phyloP scores from a whole-genome alignment of 495 filamentous ascomycete species.

The Penicillium ucsense region DNA sequence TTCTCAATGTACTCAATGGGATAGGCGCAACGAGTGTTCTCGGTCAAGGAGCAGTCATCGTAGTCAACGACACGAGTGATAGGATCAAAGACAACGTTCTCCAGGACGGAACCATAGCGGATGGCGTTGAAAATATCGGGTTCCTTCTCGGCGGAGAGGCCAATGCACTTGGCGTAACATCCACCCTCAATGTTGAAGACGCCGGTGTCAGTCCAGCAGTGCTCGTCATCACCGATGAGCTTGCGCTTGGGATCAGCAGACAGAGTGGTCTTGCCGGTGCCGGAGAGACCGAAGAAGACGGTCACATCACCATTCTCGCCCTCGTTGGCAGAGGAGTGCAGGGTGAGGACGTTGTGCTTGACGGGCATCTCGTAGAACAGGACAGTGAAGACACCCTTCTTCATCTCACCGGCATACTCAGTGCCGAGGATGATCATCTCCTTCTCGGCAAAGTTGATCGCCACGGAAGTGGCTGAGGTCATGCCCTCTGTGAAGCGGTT shows the following conservation, averaged over 20 bases:
- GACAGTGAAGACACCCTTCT: slow-evolving; percentile 99
- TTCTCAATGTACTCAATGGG: slow-evolving; percentile 98
- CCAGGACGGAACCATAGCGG: slow-evolving; percentile 90
- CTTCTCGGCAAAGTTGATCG: slow-evolving; percentile 82
- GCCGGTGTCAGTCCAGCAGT: slow-evolving; percentile 95
- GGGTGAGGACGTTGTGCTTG: slow-evolving; percentile 96
- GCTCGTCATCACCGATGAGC: slow-evolving; percentile 97
- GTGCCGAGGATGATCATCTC: slow-evolving; percentile 98
- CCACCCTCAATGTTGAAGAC: slow-evolving; percentile 99
- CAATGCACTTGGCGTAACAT: slow-evolving; percentile 98
- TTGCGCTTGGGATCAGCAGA: slow-evolving; percentile 95
- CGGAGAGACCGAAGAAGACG: slow-evolving; percentile 97
- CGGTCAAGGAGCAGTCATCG: slow-evolving; percentile 87
- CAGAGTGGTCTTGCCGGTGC: slow-evolving; percentile 96
- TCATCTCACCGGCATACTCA: slow-evolving; percentile 99
- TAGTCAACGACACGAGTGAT: slow-evolving; percentile 86
- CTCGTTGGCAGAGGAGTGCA: slow-evolving; percentile 92
- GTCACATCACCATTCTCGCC: slow-evolving; percentile 84
- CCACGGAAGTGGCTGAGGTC: slow-evolving; percentile 86
- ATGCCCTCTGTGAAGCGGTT: slow-evolving; percentile 97
- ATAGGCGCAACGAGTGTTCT: slow-evolving; percentile 98
- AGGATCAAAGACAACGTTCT: slow-evolving; percentile 97
- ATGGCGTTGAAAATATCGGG: slow-evolving; percentile 97
- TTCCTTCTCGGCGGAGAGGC: slow-evolving; percentile 96
- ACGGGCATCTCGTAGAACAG: slow-evolving; percentile 99